Evolutionary conservation across 352 stramenopile genomes (phyloP).

Genomic region (Blastocystis sp.): DNA sequence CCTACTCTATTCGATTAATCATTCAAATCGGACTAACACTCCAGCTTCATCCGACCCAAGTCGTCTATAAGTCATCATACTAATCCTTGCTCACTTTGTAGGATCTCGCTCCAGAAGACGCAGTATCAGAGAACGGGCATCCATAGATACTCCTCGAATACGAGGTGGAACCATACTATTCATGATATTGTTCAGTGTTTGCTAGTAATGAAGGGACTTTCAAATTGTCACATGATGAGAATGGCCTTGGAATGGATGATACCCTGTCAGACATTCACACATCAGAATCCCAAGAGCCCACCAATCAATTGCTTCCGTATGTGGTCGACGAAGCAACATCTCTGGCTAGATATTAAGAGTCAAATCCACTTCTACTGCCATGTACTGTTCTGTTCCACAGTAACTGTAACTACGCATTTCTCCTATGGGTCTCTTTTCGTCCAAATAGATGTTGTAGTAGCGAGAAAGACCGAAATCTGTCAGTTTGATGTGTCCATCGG

Average conservation of each 20-base stretch:
- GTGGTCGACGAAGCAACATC: slow-evolving; percentile 75
- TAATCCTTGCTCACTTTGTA: slow-evolving; percentile 73
- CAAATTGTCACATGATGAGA: slow-evolving; percentile 74
- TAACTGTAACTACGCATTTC: slow-evolving; percentile 71
- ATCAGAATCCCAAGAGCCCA: slow-evolving; percentile 85
- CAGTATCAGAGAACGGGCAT: slow-evolving; percentile 77
- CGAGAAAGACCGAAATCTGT: slow-evolving; percentile 90
- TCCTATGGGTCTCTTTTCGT: slow-evolving; percentile 27
- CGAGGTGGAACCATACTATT: slow-evolving; percentile 75
- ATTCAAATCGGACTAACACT: not conserved
- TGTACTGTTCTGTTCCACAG: slow-evolving; percentile 82
- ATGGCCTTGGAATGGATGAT: slow-evolving; percentile 82
- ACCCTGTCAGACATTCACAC: slow-evolving; percentile 84
- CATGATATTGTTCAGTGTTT: slow-evolving; percentile 83
- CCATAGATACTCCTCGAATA: slow-evolving; percentile 75
- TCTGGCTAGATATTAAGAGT: slow-evolving; percentile 73
- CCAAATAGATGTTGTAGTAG: slow-evolving; percentile 37
- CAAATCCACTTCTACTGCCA: slow-evolving; percentile 72
- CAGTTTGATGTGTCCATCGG: slow-evolving; percentile 89
- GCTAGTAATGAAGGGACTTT: not conserved
- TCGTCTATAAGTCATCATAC: slow-evolving; percentile 18
- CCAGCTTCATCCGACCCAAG: slow-evolving; percentile 68
- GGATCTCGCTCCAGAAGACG: slow-evolving; percentile 79
- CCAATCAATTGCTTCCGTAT: slow-evolving; percentile 78
- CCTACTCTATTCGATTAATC: not conserved